These are phyloP conservation scores for Umbellularia californica DNA, from an alignment of 164 flowering plant genomes.

Conservation along the genomic window DNA sequence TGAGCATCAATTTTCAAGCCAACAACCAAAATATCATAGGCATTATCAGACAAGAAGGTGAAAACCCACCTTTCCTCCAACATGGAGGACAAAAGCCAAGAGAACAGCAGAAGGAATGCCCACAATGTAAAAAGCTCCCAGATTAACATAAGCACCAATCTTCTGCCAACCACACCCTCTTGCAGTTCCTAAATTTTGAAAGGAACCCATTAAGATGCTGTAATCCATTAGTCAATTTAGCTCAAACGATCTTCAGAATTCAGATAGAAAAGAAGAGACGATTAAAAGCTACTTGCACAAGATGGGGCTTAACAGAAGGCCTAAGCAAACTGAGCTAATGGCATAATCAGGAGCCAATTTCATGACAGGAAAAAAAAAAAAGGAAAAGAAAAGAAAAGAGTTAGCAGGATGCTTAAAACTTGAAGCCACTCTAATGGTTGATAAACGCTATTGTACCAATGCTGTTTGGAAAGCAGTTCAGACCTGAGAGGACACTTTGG, in stretches of 20 bases:
- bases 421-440: background rate
- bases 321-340: too few species aligned
- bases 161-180: too few species aligned
- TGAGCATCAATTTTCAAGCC: background rate
- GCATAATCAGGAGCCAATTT: background rate
- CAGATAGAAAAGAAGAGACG: background rate
- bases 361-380: background rate
- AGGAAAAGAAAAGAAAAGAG: background rate
- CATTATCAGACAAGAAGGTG: background rate
- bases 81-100: constrained; percentile 53
- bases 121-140: constrained; percentile 65
- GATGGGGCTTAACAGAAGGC: too few species aligned
- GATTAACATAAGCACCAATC: constrained; percentile 70
- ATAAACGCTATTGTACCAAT: background rate
- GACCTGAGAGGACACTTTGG: constrained; percentile 55
- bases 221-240: background rate
- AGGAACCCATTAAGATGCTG: background rate
- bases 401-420: background rate
- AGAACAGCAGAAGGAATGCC: constrained; percentile 61
- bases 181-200: constrained; percentile 35
- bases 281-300: background rate
- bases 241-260: background rate
- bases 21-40: background rate
- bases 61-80: constrained; percentile 61
- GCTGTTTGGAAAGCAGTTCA: background rate